Evolutionary conservation across 2,329 filamentous ascomycete species (phyloP).

Genomic region (Gnomoniopsis smithogilvyi): DNA sequence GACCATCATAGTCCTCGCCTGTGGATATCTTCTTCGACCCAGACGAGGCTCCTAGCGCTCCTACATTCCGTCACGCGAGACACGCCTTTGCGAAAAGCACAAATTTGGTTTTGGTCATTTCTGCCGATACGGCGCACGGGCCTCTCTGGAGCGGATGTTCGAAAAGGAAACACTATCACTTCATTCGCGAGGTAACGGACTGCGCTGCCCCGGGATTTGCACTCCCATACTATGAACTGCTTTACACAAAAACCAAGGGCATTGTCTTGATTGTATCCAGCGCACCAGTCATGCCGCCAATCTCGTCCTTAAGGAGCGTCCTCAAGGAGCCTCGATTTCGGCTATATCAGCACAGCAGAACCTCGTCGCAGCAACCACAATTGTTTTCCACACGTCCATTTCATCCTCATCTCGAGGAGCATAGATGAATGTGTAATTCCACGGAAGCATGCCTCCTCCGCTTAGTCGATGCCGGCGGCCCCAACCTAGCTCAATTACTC

Average conservation of each 20-base stretch:
- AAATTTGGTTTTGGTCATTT: not conserved
- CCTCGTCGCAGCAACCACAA: constrained; percentile 19
- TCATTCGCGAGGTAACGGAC: too few relatives aligned
- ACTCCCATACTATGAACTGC: too few relatives aligned
- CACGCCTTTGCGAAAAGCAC: not conserved
- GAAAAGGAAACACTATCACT: too few relatives aligned
- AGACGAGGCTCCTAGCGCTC: constrained; percentile 31
- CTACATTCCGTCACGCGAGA: constrained; percentile 22
- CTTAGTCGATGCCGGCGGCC: constrained; percentile 36
- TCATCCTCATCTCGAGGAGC: constrained; percentile 36
- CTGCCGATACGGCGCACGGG: too few relatives aligned
- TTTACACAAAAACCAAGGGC: too few relatives aligned
- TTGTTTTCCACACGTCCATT: constrained; percentile 27
- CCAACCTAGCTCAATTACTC: constrained; percentile 35
- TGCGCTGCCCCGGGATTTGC: too few relatives aligned
- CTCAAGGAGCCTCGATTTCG: constrained; percentile 1
- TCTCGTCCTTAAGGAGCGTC: too few relatives aligned
- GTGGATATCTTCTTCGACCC: constrained; percentile 24
- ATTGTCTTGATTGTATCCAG: not conserved
- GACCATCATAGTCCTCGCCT: constrained; percentile 34
- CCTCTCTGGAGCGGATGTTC: not conserved
- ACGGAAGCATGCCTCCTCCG: constrained; percentile 27
- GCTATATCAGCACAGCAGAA: constrained; percentile 16
- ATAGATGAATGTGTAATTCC: constrained; percentile 38
- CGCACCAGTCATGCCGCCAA: not conserved